Evolutionary conservation across 345 rosid genomes (phyloP), one percentile per base, ranked within the genome.

Genomic region (Clausena lansium): DNA sequence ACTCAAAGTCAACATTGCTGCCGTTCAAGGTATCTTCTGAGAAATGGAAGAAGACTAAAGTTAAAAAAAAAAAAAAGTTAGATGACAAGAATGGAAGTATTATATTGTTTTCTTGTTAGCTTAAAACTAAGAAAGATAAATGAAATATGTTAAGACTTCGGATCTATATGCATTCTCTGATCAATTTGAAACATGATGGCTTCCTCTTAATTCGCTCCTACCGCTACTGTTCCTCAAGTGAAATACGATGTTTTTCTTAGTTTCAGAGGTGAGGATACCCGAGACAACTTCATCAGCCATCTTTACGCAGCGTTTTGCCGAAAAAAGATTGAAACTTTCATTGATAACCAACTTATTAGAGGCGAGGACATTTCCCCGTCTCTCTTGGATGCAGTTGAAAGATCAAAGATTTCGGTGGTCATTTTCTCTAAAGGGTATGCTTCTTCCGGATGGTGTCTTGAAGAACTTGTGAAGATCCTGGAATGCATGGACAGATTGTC

Each of bases 401-500:
- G 63, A 39, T 74, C 77, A 59, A 36, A 41, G 67, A 57, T 45
- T 39, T 74, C 36, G 1, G 30, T 73, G 0, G 27, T 59, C n/a
- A 38, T 73, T 73, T 73, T 73, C 35, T 73, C 63, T 9, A 27
- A 59, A 59, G 30, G 63, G 17, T 59, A 59, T 59, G 63, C 76
- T 24, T 59, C 61, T 73, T 73, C 76, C 2, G 7, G 76, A 6
- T 73, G 67, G 67, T 73, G 67, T 24, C 41, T 73, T 17, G 55
- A 73, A 1, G 76, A 73, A 30, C 76, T 73, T 22, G 75, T n/a
- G 7, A 61, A 55, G 75, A 72, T 72, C 15, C 28, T 72, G n/a
- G 9, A 57, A 9, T 35, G 59, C n/a, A 20, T 11, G 62, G 61
- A 19, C 62, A 72, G 7, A 35, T 30, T 30, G 19, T 72, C 13